Percentiles rank a stretch among this genome's conserved stretches.
Evolutionary conservation across 176 grass and related monocot species (phyloP).

Genomic region (Raddia distichophylla): DNA sequence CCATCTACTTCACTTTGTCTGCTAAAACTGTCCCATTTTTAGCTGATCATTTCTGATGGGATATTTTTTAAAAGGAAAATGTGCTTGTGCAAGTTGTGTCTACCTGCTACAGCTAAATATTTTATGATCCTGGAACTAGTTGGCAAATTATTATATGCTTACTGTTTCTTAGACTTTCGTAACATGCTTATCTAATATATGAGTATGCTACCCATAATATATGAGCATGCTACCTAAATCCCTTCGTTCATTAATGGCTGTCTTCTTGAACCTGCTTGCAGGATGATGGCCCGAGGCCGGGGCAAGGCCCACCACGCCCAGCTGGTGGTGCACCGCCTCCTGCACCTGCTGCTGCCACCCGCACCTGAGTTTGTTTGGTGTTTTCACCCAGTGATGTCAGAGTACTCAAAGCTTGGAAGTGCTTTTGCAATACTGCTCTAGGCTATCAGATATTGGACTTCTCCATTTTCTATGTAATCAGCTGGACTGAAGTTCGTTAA

Average conservation of each 20-base stretch:
- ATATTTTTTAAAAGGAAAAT: slow-evolving; percentile 4
- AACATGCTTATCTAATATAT: no score
- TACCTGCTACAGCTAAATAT: background rate
- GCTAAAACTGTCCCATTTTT: slow-evolving; percentile 38
- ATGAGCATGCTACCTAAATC: background rate
- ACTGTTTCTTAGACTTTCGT: background rate
- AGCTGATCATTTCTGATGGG: slow-evolving; percentile 55
- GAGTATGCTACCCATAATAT: no score
- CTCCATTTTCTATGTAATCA: slow-evolving; percentile 20
- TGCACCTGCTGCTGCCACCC: background rate
- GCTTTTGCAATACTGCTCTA: background rate
- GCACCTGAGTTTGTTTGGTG: slow-evolving; percentile 8
- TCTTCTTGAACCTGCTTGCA: background rate
- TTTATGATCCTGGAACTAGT: background rate
- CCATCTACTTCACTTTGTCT: slow-evolving; percentile 52
- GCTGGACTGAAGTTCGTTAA: slow-evolving; percentile 1
- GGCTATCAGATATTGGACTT: background rate
- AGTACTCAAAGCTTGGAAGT: background rate
- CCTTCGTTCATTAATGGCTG: background rate
- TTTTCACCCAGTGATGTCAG: no score
- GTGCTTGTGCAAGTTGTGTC: background rate
- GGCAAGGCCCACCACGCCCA: slow-evolving; percentile 48
- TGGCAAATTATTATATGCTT: background rate
- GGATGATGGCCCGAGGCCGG: slow-evolving; percentile 45
- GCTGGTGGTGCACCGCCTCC: slow-evolving; percentile 52